Evolutionary conservation across 2,329 filamentous ascomycete genomes (phyloP).

Genomic region (Neospermospora avenae): DNA sequence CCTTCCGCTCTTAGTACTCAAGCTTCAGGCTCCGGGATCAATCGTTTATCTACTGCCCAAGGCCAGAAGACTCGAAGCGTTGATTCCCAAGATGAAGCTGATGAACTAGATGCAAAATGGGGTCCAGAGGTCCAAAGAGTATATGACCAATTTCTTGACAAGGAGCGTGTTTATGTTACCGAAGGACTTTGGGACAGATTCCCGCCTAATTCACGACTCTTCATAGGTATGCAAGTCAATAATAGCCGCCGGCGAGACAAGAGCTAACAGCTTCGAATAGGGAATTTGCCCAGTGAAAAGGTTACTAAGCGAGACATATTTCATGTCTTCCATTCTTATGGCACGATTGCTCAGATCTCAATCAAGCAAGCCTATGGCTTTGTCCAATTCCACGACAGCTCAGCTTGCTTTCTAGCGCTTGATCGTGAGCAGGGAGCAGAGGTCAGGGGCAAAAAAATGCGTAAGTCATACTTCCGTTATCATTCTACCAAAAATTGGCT

Average conservation of each 20-base stretch:
- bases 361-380: constrained; percentile 97
- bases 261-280: constrained; percentile 44
- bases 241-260: not conserved
- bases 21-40: constrained; percentile 23
- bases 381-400: constrained; percentile 81
- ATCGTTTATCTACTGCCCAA: constrained; percentile 21
- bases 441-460: constrained; percentile 87
- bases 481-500: constrained; percentile 28
- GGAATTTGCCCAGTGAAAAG: constrained; percentile 88
- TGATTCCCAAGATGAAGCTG: constrained; percentile 28
- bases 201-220: constrained; percentile 71
- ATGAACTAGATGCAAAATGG: constrained; percentile 36
- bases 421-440: constrained; percentile 74
- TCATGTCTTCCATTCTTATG: constrained; percentile 81
- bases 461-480: constrained; percentile 51
- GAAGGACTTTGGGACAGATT: constrained; percentile 82
- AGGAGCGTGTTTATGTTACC: constrained; percentile 71
- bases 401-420: constrained; percentile 72
- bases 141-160: constrained; percentile 69
- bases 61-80: constrained; percentile 19
- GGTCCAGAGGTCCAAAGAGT: constrained; percentile 55
- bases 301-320: constrained; percentile 94
- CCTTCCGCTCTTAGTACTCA: constrained; percentile 24
- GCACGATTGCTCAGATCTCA: constrained; percentile 87
- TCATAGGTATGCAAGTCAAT: constrained; percentile 62